Evolutionary conservation across 306 rosid genomes (phyloP).

Genomic region (Aeschynomene evenia): DNA sequence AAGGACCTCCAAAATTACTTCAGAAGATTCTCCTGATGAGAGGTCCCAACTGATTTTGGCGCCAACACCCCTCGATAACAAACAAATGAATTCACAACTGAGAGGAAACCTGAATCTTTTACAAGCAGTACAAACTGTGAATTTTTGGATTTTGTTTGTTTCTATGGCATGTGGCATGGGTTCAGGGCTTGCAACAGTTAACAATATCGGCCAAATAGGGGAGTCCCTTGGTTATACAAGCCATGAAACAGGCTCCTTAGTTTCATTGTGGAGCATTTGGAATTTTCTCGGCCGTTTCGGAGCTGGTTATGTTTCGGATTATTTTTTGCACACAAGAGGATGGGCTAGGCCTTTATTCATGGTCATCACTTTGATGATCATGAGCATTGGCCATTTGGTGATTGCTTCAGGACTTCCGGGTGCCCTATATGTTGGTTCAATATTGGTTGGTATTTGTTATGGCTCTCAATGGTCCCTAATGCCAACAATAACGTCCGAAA

Average conservation of each 20-base stretch:
- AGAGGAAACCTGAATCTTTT: conserved; percentile 48
- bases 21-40: conserved; percentile 28
- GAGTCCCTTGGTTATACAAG: conserved; percentile 66
- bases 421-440: conserved; percentile 55
- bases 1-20: conserved; percentile 12
- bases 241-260: conserved; percentile 51
- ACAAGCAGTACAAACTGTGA: conserved; percentile 49
- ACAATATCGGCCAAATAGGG: conserved; percentile 75
- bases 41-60: conserved; percentile 32
- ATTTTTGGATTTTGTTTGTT: conserved; percentile 77
- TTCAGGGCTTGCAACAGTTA: conserved; percentile 69
- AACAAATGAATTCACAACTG: conserved; percentile 5
- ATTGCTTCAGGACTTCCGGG: conserved; percentile 58
- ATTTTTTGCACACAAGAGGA: conserved; percentile 53
- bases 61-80: neutral
- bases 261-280: conserved; percentile 89
- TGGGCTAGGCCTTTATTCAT: conserved; percentile 72
- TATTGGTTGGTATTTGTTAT: conserved; percentile 70
- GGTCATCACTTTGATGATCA: conserved; percentile 46
- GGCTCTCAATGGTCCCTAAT: conserved; percentile 83
- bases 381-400: conserved; percentile 56
- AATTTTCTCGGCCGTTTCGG: conserved; percentile 85
- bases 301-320: conserved; percentile 70
- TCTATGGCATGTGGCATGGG: conserved; percentile 83
- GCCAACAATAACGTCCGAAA: conserved; percentile 72